Conservation (phyloP, 2,329 filamentous ascomycete genomes). For the Venturia aucupariae region DNA sequence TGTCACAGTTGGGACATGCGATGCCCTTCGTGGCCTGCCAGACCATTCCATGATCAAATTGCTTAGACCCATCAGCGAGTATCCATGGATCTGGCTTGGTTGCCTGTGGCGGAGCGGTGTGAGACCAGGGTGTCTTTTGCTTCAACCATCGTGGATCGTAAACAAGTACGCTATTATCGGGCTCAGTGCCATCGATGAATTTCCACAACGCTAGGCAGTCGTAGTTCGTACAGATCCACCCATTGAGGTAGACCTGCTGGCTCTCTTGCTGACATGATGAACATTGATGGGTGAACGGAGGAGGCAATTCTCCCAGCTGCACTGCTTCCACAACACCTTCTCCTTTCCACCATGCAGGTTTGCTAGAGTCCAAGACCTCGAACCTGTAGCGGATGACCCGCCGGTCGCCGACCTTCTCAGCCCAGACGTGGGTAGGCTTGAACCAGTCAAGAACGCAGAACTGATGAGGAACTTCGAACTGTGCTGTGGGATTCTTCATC, state of each 20-base stretch:
- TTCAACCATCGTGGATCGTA: slow-evolving; percentile 52
- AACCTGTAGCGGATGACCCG: slow-evolving; percentile 51
- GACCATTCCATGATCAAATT: slow-evolving; percentile 34
- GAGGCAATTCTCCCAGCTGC: slow-evolving; percentile 23
- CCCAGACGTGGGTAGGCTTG: slow-evolving; percentile 59
- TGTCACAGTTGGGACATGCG: slow-evolving; percentile 54
- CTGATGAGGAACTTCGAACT: slow-evolving; percentile 43
- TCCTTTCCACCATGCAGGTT: slow-evolving; percentile 51
- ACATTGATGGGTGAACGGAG: slow-evolving; percentile 30
- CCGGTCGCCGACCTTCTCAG: slow-evolving; percentile 42
- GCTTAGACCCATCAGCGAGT: slow-evolving; percentile 19
- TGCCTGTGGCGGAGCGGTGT: slow-evolving; percentile 23
- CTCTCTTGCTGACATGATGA: slow-evolving; percentile 24
- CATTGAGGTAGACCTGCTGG: slow-evolving; percentile 33
- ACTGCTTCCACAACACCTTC: slow-evolving; percentile 23
- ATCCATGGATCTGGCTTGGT: slow-evolving; percentile 31
- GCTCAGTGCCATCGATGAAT: slow-evolving; percentile 25
- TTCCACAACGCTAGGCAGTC: slow-evolving; percentile 48
- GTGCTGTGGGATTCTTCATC: slow-evolving; percentile 34
- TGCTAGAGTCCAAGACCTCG: slow-evolving; percentile 49
- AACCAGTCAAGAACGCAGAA: slow-evolving; percentile 64
- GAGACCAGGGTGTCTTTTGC: slow-evolving; percentile 38
- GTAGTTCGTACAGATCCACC: slow-evolving; percentile 51
- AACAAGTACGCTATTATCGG: slow-evolving; percentile 28
- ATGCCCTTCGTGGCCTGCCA: slow-evolving; percentile 51